Conservation (phyloP, 2,329 filamentous ascomycete species). For the Cercospora sojina region DNA sequence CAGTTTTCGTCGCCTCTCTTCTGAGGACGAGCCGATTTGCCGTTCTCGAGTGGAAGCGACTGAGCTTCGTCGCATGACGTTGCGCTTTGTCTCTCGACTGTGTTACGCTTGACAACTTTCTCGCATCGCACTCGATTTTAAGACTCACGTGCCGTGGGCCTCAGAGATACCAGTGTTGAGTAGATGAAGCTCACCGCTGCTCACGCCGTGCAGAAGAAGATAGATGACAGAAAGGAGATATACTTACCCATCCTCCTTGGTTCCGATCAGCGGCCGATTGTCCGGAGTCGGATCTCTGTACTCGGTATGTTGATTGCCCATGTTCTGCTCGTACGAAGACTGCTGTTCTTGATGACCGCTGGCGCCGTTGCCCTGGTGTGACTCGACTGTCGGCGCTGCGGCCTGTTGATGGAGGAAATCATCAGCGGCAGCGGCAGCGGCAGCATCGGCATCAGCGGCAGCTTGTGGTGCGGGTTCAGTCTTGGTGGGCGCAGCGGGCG, state of each 20-base stretch:
- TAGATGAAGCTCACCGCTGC: slow-evolving; percentile 5
- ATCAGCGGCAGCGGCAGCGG: slow-evolving; percentile 14
- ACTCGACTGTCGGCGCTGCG: slow-evolving; percentile 20
- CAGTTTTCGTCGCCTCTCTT: background rate
- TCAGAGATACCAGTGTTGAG: background rate
- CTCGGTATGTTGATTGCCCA: slow-evolving; percentile 32
- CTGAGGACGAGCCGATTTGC: background rate
- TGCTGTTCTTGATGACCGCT: slow-evolving; percentile 25
- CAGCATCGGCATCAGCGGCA: slow-evolving; percentile 14
- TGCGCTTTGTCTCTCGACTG: background rate
- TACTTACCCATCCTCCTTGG: slow-evolving; percentile 91
- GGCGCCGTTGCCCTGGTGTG: slow-evolving; percentile 27
- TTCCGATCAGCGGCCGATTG: slow-evolving; percentile 57
- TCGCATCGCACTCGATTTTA: background rate
- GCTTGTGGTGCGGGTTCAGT: slow-evolving; percentile 24
- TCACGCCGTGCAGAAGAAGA: slow-evolving; percentile 9
- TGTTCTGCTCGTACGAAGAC: slow-evolving; percentile 30
- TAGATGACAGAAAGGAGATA: slow-evolving; percentile 3
- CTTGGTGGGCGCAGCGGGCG: slow-evolving; percentile 20
- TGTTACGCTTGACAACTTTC: background rate
- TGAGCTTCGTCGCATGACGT: background rate
- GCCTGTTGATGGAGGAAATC: slow-evolving; percentile 9
- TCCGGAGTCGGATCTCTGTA: slow-evolving; percentile 38
- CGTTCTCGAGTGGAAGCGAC: background rate
- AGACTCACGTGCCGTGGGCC: background rate